A percentile compares a stretch with the other conserved stretches of the same genome.
Evolutionary conservation across 371 early-diverging fungal species (phyloP).

Genomic region (Apophysomyces variabilis): DNA sequence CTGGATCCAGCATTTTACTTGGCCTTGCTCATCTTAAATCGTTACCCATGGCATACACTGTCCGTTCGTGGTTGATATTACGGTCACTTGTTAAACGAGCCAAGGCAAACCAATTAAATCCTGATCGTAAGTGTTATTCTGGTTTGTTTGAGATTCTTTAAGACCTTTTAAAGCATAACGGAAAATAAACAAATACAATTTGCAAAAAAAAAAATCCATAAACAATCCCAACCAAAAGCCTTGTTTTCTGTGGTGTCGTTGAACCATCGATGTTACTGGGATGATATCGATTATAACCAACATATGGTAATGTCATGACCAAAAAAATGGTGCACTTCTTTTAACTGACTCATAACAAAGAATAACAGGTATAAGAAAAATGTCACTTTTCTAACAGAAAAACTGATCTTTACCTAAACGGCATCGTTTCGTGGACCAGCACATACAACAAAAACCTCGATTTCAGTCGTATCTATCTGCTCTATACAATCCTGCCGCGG

Average conservation of each 20-base stretch:
- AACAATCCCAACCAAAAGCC: constrained; percentile 17
- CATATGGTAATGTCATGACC: constrained; percentile 38
- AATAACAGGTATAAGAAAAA: constrained; percentile 38
- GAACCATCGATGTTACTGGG: constrained; percentile 41
- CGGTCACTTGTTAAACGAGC: constrained; percentile 35
- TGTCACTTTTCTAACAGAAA: no score
- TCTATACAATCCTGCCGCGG: constrained; percentile 46
- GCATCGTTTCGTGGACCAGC: constrained; percentile 14
- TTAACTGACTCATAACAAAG: constrained; percentile 13
- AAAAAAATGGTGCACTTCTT: neutral
- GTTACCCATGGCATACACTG: constrained; percentile 41
- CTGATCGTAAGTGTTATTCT: constrained; percentile 27
- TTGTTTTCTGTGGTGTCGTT: constrained; percentile 35
- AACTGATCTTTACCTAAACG: no score
- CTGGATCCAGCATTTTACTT: constrained; percentile 22
- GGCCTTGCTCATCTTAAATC: constrained; percentile 37
- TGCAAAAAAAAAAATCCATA: no score
- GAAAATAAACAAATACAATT: no score
- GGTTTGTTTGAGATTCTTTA: no score
- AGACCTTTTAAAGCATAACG: no score
- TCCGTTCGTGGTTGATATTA: constrained; percentile 43
- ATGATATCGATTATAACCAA: constrained; percentile 54
- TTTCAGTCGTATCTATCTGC: constrained; percentile 53
- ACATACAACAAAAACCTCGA: constrained; percentile 65
- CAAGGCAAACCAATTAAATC: constrained; percentile 27